These are phyloP conservation scores for Amanita rimosa DNA, from an alignment of 768 basidiomycete genomes.

Conservation along the genomic window DNA sequence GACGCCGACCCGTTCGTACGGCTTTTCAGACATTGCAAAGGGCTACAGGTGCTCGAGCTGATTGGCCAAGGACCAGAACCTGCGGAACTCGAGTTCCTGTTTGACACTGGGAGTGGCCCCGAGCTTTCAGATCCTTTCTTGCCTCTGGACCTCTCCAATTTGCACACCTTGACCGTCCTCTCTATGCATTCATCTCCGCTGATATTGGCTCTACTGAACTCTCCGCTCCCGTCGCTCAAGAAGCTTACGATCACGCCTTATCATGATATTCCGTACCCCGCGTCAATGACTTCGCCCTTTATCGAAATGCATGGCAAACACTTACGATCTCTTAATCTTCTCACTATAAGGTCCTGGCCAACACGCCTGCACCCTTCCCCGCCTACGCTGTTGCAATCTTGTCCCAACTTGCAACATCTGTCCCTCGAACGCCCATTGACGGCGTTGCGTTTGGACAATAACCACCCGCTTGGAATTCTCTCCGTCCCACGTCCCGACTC, in stretches of 20 bases:
- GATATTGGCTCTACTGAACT: conserved; percentile 43
- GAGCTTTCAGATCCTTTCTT: conserved; percentile 21
- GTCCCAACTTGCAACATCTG: conserved; percentile 52
- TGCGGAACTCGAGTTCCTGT: conserved; percentile 30
- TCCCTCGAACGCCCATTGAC: conserved; percentile 67
- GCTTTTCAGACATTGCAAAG: conserved; percentile 41
- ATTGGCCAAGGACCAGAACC: conserved; percentile 49
- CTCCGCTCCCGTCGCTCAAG: conserved; percentile 49
- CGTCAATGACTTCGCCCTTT: conserved; percentile 45
- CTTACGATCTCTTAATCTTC: conserved; percentile 53
- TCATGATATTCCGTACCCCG: conserved; percentile 51
- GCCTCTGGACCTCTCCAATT: conserved; percentile 41
- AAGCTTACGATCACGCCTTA: conserved; percentile 67
- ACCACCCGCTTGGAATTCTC: conserved; percentile 45
- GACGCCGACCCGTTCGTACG: conserved; percentile 48
- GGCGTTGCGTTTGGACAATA: conserved; percentile 21
- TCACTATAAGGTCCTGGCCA: conserved; percentile 63
- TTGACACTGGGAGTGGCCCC: conserved; percentile 12
- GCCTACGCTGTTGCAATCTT: conserved; percentile 29
- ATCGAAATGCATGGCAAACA: conserved; percentile 45
- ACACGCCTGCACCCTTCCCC: conserved; percentile 47
- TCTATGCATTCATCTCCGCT: conserved; percentile 60
- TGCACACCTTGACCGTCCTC: conserved; percentile 50
- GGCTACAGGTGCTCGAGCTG: conserved; percentile 54
- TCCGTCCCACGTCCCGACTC: conserved; percentile 66